phyloP scores from a whole-genome alignment of 257 asterid species.

The Capsicum chinense region DNA sequence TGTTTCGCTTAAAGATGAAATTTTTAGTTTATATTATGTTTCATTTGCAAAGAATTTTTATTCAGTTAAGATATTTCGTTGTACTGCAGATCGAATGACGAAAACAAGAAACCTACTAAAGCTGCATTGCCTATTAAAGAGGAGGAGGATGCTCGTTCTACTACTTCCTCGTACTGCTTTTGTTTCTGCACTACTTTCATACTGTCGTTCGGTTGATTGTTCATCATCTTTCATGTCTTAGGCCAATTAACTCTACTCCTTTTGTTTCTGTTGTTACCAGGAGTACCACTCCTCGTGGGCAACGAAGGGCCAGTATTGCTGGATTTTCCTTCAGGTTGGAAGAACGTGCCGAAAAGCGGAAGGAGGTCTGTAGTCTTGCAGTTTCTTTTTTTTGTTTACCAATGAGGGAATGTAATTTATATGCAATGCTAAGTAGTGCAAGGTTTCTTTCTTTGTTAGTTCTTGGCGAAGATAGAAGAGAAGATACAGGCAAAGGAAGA shows the following conservation, averaged over 20 bases:
- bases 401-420: background rate
- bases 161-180: constrained; percentile 68
- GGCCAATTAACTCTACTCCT: background rate
- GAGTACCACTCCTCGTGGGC: constrained; percentile 54
- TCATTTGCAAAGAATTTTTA: background rate
- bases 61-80: constrained; percentile 21
- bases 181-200: constrained; percentile 8
- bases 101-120: constrained; percentile 43
- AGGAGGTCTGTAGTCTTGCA: constrained; percentile 23
- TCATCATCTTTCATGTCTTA: constrained; percentile 27
- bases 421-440: background rate
- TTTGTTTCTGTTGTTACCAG: constrained; percentile 37
- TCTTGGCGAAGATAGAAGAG: constrained; percentile 85
- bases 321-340: constrained; percentile 74
- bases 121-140: constrained; percentile 43
- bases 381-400: background rate
- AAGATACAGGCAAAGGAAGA: constrained; percentile 79
- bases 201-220: constrained; percentile 6
- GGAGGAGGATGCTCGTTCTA: constrained; percentile 73
- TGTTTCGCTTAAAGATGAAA: background rate
- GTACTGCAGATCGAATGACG: constrained; percentile 51
- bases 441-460: constrained; percentile 44
- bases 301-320: constrained; percentile 49
- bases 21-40: background rate
- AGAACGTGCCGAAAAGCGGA: constrained; percentile 65